Evolutionary conservation across 148 eudicot species (phyloP), one percentile per base, ranked within the genome.

Genomic region (Nyssa sinensis): DNA sequence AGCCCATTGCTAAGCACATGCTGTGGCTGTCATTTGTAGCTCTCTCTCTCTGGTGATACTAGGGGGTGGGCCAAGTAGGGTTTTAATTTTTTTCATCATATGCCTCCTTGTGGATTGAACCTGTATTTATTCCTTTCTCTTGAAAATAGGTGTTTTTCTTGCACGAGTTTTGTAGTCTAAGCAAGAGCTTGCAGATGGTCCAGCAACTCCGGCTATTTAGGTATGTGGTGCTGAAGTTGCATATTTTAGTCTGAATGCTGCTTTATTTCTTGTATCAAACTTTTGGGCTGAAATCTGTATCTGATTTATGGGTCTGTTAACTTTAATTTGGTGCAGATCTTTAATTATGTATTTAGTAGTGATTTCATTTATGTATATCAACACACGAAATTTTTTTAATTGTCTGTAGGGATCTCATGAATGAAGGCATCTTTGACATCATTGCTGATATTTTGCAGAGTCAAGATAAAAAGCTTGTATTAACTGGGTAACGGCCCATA

Each of bases 351-450:
- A 51, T 35, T 64, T 60, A 9, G 28, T 37, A 64, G 60, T 47
- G n/a, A 19, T 61, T 35, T 69, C 30, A 67, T 33, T 53, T 14
- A 49, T 4, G 9, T 37, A 37, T 37, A 37, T 37, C 44, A 37
- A 37, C 44, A 37, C n/a, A 25, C 9, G 29, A n/a, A 16, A 4
- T 71, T 60, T 71, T 60, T 72, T 67, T 32, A 62, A 41, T n/a
- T 77, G 70, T 63, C 60, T 76, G 79, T 74, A 95, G 99, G 94
- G 99, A 95, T 81, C 90, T 95, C 41, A 89, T 88, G 30, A 84
- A 73, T 79, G 98, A 93, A 84, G 99, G 98, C 76, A 84, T 95
- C 31, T 88, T 93, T 75, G 89, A 91, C 79, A 84, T 95, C 75
- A 77, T 95, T 75, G 82, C 88, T 73, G 91, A 93, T 77, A 78